Percentiles rank a stretch among this genome's conserved stretches.
Conservation (phyloP, 306 rosid species). For the Vigna hirtella region DNA sequence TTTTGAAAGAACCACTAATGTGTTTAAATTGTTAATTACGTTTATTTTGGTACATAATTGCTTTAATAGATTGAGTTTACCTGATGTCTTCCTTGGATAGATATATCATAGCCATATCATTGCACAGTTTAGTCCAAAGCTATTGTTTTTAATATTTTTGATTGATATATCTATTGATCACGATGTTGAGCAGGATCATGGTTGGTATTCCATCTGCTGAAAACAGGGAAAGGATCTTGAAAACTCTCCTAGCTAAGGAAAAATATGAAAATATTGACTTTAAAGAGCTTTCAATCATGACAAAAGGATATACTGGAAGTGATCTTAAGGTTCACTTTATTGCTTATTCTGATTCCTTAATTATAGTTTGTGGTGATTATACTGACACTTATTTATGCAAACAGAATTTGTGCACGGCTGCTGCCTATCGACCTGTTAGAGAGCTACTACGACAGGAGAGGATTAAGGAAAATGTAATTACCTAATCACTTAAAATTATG, state of each 20-base stretch:
- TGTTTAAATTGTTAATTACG: not conserved
- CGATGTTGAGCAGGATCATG: constrained; percentile 66
- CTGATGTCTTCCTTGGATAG: constrained; percentile 19
- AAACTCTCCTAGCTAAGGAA: constrained; percentile 74
- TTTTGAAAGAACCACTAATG: not conserved
- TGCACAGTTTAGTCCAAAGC: not conserved
- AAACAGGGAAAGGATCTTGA: constrained; percentile 75
- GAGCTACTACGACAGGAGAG: constrained; percentile 88
- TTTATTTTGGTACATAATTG: not conserved
- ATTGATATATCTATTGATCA: constrained; percentile 26
- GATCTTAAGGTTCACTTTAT: constrained; percentile 81
- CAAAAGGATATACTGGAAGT: constrained; percentile 92
- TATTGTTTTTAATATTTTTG: constrained; percentile 19
- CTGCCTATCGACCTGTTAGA: constrained; percentile 92
- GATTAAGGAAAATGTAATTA: constrained; percentile 71
- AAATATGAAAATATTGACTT: constrained; percentile 66
- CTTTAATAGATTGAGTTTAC: not conserved
- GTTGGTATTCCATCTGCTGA: constrained; percentile 83
- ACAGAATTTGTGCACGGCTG: constrained; percentile 94
- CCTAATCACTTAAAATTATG: not conserved
- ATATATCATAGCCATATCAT: not conserved
- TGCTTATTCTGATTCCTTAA: not conserved
- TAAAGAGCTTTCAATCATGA: constrained; percentile 78
- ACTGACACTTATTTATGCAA: constrained; percentile 46
- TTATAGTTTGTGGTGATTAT: constrained; percentile 7